Evolutionary conservation across 345 rosid genomes (phyloP), one percentile per base, ranked within the genome.

Genomic region (Noccaea caerulescens): DNA sequence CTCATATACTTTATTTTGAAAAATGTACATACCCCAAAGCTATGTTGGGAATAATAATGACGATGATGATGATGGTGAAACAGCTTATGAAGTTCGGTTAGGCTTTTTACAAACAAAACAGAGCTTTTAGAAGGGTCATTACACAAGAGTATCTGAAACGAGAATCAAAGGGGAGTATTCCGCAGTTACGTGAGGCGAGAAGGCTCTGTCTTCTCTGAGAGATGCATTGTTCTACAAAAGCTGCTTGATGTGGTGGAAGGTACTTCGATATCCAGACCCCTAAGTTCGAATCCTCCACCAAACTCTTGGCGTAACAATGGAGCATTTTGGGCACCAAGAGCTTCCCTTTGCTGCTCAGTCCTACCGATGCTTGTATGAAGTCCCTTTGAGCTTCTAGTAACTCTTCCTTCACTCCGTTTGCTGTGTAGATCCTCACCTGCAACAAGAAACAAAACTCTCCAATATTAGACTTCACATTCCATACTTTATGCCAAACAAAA

Each of bases 301-400:
- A 61, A 76, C 84, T 79, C 80, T 86, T 92, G 14, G 95, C 84
- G 39, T 80, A 92, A 76, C 98, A 85, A 57, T 90, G 95, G 53
- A 90, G 81, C 91, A 92, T 76, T 79, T 90, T 90, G 10, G 98
- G 98, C 69, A 92, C 86, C 76, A 92, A 72, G 60, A 92, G 80
- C 82, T 84, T 90, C 78, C 96, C 98, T 76, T 84, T 90, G 83
- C 78, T 88, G 87, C 96, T 88, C 44, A 92, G 82, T 53, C 98
- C 98, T 13, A 88, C 93, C 0, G 93, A 86, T 45, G 93, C 96
- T 64, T 88, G 83, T 30, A 90, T 82, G 72, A 83, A 92, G 64
- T 90, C 96, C 38, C 84, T 82, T 58, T 86, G 94, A 13, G 95
- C 96, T 76, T 88, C 91, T 71, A 73, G 81, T 18, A 92, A 85